phyloP scores from a whole-genome alignment of 2,329 filamentous ascomycete species.

The Phaeosphaeria sp. region DNA sequence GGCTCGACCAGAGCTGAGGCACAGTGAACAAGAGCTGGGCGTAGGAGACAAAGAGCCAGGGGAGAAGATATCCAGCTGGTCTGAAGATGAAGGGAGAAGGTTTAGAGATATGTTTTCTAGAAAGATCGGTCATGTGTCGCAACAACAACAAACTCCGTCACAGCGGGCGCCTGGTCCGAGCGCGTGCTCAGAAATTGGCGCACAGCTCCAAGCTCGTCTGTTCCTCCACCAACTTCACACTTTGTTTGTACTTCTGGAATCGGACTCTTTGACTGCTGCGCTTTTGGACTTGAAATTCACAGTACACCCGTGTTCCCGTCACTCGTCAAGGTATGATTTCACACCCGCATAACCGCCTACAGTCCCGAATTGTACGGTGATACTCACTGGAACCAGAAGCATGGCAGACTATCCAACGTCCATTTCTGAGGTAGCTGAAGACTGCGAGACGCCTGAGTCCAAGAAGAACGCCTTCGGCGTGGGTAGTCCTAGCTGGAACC shows the following conservation, averaged over 20 bases:
- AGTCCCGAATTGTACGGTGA: no score
- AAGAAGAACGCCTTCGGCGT: slow-evolving; percentile 32
- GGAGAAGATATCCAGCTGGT: background rate
- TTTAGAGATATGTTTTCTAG: slow-evolving; percentile 1
- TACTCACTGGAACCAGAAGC: no score
- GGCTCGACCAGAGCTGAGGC: no score
- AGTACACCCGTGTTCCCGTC: background rate
- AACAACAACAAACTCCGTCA: background rate
- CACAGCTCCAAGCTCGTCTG: background rate
- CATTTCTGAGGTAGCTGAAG: background rate
- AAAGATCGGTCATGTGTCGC: background rate
- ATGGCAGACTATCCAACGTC: background rate
- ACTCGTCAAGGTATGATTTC: background rate
- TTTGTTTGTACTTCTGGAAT: background rate
- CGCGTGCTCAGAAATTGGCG: background rate
- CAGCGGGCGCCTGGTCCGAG: background rate
- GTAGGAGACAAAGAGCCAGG: no score
- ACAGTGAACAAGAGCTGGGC: no score
- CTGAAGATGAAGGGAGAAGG: background rate
- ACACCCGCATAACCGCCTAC: no score
- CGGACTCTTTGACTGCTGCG: background rate
- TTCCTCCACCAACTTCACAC: background rate
- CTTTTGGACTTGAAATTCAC: background rate
- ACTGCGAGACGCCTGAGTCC: slow-evolving; percentile 8
- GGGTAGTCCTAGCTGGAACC: slow-evolving; percentile 25